phyloP scores from a whole-genome alignment of 495 filamentous ascomycete genomes.

The Penicillium alfredii region DNA sequence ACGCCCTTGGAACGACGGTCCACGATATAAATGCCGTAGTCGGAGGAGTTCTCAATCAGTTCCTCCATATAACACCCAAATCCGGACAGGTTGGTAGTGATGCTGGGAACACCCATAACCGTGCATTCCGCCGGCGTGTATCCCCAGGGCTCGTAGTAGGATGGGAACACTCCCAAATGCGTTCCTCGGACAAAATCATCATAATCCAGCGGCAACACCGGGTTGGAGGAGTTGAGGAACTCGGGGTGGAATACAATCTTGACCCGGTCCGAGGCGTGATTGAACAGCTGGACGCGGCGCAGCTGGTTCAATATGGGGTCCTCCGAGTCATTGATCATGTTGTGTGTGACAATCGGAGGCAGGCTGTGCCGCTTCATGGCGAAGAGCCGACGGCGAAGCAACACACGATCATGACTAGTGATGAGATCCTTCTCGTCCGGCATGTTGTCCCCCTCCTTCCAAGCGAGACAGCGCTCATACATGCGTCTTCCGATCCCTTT shows the following conservation, averaged over 20 bases:
- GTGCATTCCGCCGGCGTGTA: conserved; percentile 98
- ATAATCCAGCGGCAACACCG: conserved; percentile 91
- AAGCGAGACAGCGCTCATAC: conserved; percentile 86
- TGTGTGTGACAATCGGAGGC: conserved; percentile 98
- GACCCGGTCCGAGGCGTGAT: conserved; percentile 88
- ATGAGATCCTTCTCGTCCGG: conserved; percentile 96
- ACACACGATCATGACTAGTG: conserved; percentile 83
- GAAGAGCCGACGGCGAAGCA: conserved; percentile 85
- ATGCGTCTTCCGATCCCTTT: conserved; percentile 84
- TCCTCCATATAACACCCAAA: conserved; percentile 99
- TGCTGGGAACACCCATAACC: conserved; percentile 97
- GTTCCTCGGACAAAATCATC: conserved; percentile 98
- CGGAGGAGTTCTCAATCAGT: conserved; percentile 92
- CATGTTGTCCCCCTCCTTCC: conserved; percentile 88
- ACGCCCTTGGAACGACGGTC: conserved; percentile 93
- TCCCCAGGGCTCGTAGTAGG: conserved; percentile 99
- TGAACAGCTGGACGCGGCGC: conserved; percentile 92
- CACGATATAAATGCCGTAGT: conserved; percentile 99
- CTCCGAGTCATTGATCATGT: conserved; percentile 91
- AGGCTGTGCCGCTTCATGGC: conserved; percentile 89
- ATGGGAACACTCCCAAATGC: conserved; percentile 90
- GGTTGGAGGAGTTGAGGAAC: conserved; percentile 92
- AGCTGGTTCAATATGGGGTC: conserved; percentile 97
- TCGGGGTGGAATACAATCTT: conserved; percentile 98
- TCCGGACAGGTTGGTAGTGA: conserved; percentile 95